Evolutionary conservation across 129 eudicot species (phyloP), one percentile per base, ranked within the genome.

Genomic region (Scalesia atractyloides): DNA sequence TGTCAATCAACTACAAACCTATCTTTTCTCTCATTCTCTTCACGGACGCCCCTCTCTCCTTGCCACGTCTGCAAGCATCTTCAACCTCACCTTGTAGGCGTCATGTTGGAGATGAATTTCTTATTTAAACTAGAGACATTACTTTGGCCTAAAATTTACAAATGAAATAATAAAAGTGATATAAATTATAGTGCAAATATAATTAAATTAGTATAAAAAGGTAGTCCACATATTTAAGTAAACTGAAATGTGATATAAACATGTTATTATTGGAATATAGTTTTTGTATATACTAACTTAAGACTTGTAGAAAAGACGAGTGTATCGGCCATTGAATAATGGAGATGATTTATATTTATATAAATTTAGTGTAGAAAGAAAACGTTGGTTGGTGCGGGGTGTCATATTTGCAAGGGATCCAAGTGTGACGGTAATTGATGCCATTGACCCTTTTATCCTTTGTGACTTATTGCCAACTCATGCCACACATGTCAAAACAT

Each of bases 401-500:
- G 67, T 57, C 75, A 71, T 71, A 41, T 43, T 43, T 43, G 39
- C 7, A 52, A 50, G 14, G 53, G 75, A 14, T 70, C 65, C 76
- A 58, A 71, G 68, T 58, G 68, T 72, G 47, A 19, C 3, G 22
- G 37, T 37, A 34, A 52, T 69, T 51, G 16, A 69, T 37, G 64
- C 26, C 3, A 36, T 16, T 52, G 51, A 71, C 76, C 39, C 30
- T 43, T 30, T 58, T 72, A 57, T 22, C 67, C 67, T 41, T 58
- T 22, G 52, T 26, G 5, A 18, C 60, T 72, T 16, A 56, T 15
- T 58, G 26, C 44, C 47, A 57, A 58, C 24, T 71, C 76, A 71
- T 71, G 76, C 68, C 58, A 72, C 77, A 73, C 77, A 47, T 73
- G 69, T 34, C 77, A 10, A 17, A 15, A 46, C 69, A 73, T 73